These are phyloP conservation scores for Ananas comosus DNA, from an alignment of 176 grass and related monocot genomes.

Conservation along the genomic window DNA sequence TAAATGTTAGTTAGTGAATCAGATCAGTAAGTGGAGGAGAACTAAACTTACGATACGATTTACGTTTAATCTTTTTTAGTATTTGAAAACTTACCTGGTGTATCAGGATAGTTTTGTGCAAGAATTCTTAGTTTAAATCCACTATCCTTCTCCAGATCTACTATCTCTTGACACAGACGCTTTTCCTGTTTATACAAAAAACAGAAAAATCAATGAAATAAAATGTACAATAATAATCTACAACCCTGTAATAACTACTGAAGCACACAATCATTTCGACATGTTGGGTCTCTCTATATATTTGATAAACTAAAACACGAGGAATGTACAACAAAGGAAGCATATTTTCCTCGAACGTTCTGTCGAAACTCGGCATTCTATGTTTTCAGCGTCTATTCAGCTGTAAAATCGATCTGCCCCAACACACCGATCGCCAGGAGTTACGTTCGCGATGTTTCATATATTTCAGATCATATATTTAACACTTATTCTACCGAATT, in stretches of 20 bases:
- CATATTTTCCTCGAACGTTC: too few species aligned
- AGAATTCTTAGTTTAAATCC: conserved; percentile 87
- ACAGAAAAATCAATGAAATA: conserved; percentile 5
- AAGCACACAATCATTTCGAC: neutral
- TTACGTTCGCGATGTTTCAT: too few species aligned
- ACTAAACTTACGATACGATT: neutral
- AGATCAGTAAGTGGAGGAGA: neutral
- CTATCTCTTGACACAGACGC: conserved; percentile 62
- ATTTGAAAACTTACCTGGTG: conserved; percentile 44
- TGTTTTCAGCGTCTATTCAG: too few species aligned
- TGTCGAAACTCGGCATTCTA: too few species aligned
- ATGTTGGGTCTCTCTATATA: too few species aligned
- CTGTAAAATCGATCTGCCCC: too few species aligned
- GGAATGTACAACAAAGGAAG: too few species aligned
- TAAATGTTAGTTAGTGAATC: neutral
- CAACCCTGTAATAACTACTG: neutral
- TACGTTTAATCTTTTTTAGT: too few species aligned
- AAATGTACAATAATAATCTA: neutral
- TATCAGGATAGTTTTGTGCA: conserved; percentile 91
- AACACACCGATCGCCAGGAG: too few species aligned
- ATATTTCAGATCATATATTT: too few species aligned
- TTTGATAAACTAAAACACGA: too few species aligned
- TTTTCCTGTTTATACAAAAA: conserved; percentile 36
- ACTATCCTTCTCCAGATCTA: conserved; percentile 87
- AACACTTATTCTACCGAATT: neutral